Conservation (phyloP, 2,329 filamentous ascomycete species). For the Clarireedia homoeocarpa region DNA sequence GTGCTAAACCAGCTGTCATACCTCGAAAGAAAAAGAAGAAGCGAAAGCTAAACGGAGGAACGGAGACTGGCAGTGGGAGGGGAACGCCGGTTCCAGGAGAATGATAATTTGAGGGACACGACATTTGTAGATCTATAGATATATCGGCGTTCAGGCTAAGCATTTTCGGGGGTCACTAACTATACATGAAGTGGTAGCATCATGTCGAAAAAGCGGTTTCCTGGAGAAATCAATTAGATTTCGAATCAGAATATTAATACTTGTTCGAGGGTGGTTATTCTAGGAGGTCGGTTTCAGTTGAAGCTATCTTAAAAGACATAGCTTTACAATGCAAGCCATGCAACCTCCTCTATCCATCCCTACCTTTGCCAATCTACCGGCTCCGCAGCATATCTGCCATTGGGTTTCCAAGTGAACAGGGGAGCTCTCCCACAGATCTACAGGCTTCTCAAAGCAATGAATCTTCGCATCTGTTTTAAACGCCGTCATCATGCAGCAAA, state of each 20-base stretch:
- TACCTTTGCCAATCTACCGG: not conserved
- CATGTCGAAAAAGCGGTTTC: too few relatives aligned
- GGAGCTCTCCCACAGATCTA: too few relatives aligned
- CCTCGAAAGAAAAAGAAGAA: conserved; percentile 68
- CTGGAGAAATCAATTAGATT: too few relatives aligned
- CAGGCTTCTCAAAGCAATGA: not conserved
- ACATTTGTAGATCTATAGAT: not conserved
- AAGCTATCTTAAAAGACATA: not conserved
- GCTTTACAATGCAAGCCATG: conserved; percentile 7
- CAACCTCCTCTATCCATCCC: not conserved
- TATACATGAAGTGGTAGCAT: too few relatives aligned
- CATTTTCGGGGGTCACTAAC: too few relatives aligned
- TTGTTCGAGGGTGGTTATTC: not conserved
- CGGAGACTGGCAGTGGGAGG: conserved; percentile 49
- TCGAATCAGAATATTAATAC: not conserved
- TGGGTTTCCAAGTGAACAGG: conserved; percentile 6
- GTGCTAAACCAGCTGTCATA: conserved; percentile 68
- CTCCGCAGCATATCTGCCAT: conserved; percentile 1
- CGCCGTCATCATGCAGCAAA: not conserved
- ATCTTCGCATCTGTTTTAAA: not conserved
- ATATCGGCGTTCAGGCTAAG: not conserved
- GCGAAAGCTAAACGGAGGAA: conserved; percentile 52
- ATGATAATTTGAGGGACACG: conserved; percentile 1
- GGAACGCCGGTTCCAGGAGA: conserved; percentile 47
- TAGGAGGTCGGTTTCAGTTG: conserved; percentile 2